Conservation (phyloP, 1,284 basidiomycete species). For the Coniophora puteana region DNA sequence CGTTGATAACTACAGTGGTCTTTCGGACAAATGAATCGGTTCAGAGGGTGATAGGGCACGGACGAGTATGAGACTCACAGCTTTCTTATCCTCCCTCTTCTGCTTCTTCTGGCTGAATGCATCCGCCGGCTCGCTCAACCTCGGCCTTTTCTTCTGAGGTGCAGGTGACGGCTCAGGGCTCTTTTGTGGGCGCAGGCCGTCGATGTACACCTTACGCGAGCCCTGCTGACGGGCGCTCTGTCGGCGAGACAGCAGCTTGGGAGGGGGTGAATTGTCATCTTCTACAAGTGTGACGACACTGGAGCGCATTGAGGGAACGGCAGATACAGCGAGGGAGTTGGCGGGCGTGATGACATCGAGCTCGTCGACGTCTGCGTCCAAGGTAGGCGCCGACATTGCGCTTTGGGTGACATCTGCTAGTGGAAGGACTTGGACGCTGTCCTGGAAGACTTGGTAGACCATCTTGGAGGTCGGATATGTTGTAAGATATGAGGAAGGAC, state of each 20-base stretch:
- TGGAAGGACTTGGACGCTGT: background rate
- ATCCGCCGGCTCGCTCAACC: too few species aligned
- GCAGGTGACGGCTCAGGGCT: too few species aligned
- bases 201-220: too few species aligned
- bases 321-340: too few species aligned
- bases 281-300: slow-evolving; percentile 26
- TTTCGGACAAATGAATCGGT: slow-evolving; percentile 12
- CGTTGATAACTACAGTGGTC: slow-evolving; percentile 34
- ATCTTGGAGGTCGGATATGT: background rate
- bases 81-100: slow-evolving; percentile 34
- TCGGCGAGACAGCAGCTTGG: too few species aligned
- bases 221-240: too few species aligned
- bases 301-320: slow-evolving; percentile 20
- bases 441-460: background rate
- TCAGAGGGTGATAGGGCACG: background rate
- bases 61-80: slow-evolving; percentile 24
- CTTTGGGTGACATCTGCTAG: background rate
- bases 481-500: background rate
- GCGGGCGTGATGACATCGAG: slow-evolving; percentile 27
- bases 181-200: too few species aligned
- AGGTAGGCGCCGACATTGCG: too few species aligned
- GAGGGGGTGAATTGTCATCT: slow-evolving; percentile 27
- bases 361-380: slow-evolving; percentile 18
- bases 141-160: too few species aligned
- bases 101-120: slow-evolving; percentile 28